Conservation (phyloP, 495 filamentous ascomycete genomes). For the Xylaria telfairii region DNA sequence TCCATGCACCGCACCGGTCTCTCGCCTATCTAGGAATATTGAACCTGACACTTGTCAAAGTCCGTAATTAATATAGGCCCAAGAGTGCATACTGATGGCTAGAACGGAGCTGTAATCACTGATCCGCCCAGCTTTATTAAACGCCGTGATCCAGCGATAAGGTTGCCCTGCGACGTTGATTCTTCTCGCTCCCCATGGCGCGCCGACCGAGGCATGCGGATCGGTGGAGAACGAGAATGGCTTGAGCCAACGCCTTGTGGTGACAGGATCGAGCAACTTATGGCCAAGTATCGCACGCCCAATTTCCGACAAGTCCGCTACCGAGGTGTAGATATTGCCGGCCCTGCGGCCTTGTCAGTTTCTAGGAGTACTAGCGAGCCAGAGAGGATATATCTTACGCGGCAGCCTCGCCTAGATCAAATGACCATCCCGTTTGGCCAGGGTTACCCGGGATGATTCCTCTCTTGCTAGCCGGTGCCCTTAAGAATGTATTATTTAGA, state of each 20-base stretch:
- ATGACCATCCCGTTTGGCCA: conserved; percentile 41
- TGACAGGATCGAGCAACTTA: conserved; percentile 52
- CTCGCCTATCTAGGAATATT: neutral
- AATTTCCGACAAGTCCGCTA: conserved; percentile 55
- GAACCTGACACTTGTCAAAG: neutral
- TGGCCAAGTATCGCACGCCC: conserved; percentile 62
- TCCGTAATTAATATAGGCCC: neutral
- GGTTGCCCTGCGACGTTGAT: conserved; percentile 39
- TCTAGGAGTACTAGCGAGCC: conserved; percentile 1
- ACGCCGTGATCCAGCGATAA: conserved; percentile 51
- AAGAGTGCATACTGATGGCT: conserved; percentile 39
- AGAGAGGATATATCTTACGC: conserved; percentile 36
- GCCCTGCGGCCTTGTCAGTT: conserved; percentile 43
- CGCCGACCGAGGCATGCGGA: conserved; percentile 53
- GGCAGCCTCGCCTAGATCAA: conserved; percentile 44
- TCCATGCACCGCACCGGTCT: neutral
- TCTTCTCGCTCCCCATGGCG: conserved; percentile 64
- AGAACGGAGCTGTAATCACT: conserved; percentile 56
- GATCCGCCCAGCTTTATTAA: conserved; percentile 61
- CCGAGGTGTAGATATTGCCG: conserved; percentile 63
- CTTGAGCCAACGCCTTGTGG: conserved; percentile 65
- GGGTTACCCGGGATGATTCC: conserved; percentile 46
- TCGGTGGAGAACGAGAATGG: conserved; percentile 58
- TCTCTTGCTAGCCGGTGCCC: conserved; percentile 38
- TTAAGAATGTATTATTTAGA: conserved; percentile 49